A percentile compares a stretch with the other conserved stretches of the same genome.
These are phyloP conservation scores for Pleurotus pulmonarius DNA, from an alignment of 768 basidiomycete genomes.

Conservation along the genomic window DNA sequence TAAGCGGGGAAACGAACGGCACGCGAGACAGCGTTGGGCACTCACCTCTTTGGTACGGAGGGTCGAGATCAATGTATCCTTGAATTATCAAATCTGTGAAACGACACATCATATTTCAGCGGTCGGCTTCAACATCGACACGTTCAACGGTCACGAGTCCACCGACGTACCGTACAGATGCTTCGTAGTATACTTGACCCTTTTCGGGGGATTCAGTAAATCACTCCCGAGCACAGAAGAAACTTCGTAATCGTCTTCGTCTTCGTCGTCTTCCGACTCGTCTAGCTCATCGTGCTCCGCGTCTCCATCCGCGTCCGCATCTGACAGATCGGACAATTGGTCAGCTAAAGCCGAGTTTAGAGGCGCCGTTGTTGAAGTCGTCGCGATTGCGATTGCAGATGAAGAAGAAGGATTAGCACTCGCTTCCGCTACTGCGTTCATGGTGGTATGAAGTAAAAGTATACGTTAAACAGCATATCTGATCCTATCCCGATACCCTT, in stretches of 20 bases:
- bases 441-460: not conserved
- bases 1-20: not conserved
- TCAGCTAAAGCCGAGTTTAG: not conserved
- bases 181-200: no score
- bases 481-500: no score
- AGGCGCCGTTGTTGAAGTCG: not conserved
- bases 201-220: no score
- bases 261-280: no score
- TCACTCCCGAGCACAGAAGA: no score
- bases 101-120: not conserved
- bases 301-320: not conserved
- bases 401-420: not conserved
- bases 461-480: no score
- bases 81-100: slow-evolving; percentile 61
- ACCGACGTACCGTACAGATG: no score
- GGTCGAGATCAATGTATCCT: slow-evolving; percentile 65
- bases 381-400: not conserved
- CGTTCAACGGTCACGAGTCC: no score
- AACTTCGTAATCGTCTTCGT: not conserved
- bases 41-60: slow-evolving; percentile 70
- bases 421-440: not conserved
- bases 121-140: no score
- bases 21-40: not conserved
- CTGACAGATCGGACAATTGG: not conserved
- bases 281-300: no score